Base-by-base conservation (phyloP, 2,329 filamentous ascomycete genomes). In the Cladosporium sp. region DNA sequence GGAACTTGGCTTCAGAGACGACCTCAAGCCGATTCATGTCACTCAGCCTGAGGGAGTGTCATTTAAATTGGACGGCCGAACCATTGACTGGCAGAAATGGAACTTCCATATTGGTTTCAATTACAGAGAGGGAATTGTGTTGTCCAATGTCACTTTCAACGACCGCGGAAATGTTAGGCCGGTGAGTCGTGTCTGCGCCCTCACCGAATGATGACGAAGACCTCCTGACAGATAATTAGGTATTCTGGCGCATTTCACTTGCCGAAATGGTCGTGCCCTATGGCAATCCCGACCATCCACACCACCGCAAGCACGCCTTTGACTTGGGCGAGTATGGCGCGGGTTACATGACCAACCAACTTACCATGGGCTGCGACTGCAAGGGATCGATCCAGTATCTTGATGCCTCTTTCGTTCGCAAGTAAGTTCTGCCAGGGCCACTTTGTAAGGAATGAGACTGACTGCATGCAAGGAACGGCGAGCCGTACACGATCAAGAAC, bases 211-310 rank as follows among this genome's bases (percentile, higher is more conserved):
- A 3, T 3, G 8, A 6, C 4, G 19, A 22, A 7, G 8, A 48
- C 13, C n/a, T 35, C 28, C 25, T 54, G 25, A 44, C 39, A 36
- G n/a, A 35, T 19, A n/a, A 17, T n/a, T 15, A 55, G 3, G 79
- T 93, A 34, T 95, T 96, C 75, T 96, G 93, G 80, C 83, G 91
- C 52, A 78, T 96, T 2, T 95, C 90, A 0, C 79, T 96, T 0
- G 88, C 88, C 0, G 91, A 96, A 76, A 96, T 96, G 91, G 90
- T 94, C 1, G 90, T 94, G 1, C 90, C 90, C 0, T 95, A 91
- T 61, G 88, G 88, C 40, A 89, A 90, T 67, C 88, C 88, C 0
- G 87, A 90, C 63, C 83, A 85, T 64, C 88, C 88, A n/a, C 88
- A 91, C 70, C 88, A 90, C 65, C 79, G 88, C 55, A 91, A 91